Base-by-base conservation (phyloP, 257 asterid species). In the Linderniella brevidens region DNA sequence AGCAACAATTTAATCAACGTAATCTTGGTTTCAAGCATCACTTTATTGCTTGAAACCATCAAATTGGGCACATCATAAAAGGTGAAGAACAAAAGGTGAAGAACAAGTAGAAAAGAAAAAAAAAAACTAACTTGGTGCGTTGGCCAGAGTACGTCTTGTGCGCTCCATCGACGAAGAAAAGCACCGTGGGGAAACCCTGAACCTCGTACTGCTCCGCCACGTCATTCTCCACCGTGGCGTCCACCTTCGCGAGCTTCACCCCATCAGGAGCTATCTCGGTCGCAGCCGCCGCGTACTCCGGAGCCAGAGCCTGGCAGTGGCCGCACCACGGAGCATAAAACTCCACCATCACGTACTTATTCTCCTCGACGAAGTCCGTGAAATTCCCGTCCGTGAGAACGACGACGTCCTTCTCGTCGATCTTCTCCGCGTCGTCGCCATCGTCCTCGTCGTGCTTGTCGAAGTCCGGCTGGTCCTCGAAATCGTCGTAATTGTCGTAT, bases 251-350 rank as follows among this genome's bases (percentile, higher is more conserved):
- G 35, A 88, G 79, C 67, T 61, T 69, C 69, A 81, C 96, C 51
- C 60, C 64, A 64, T 56, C 71, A 45, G 48, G 70, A 63, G 69
- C 71, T 57, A 88, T 64, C 68, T 64, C 92, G 12, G 94, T 80
- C n/a, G 98, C 98, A 10, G 94, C 98, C 16, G 93, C 94, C 1
- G 98, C 98, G 43, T 76, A 88, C 70, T 88, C 98, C 67, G 95
- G 98, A 35, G 92, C 77, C 58, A 88, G 67, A 17, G 74, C 55
- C 75, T 76, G 66, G 64, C 98, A 88, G 57, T 88, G 98, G 3
- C 96, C 94, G 53, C 98, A 88, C 98, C 98, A 88, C 36, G 95
- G 94, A 25, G 98, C 96, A 42, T 84, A 88, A 47, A 88, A 88
- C 56, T 88, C 98, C 64, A 84, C 94, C 98, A 88, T 68, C 19